A percentile compares a stretch with the other conserved stretches of the same genome.
These are phyloP conservation scores for Drechslerella dactyloides DNA, from an alignment of 2,329 filamentous ascomycete species.

Conservation along the genomic window DNA sequence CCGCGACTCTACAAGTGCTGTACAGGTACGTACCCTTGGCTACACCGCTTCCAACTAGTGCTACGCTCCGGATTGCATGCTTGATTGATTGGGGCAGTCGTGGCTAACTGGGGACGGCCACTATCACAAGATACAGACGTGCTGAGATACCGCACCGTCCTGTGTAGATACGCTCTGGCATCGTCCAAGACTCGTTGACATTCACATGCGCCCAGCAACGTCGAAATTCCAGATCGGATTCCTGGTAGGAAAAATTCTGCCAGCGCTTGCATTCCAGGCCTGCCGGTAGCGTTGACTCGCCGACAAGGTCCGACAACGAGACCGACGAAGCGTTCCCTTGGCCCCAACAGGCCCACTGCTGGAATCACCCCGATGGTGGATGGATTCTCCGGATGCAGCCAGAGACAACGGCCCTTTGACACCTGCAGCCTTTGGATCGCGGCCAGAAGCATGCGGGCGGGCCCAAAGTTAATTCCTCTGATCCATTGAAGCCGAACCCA, in stretches of 20 bases:
- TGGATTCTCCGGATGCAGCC: constrained; percentile 1
- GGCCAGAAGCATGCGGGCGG: not conserved
- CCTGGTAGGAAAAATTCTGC: not conserved
- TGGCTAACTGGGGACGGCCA: too few species aligned
- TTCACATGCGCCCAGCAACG: not conserved
- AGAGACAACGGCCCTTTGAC: not conserved
- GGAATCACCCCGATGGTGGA: not conserved
- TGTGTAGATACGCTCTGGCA: too few species aligned
- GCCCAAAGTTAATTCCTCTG: not conserved
- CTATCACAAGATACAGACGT: too few species aligned
- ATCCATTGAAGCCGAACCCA: not conserved
- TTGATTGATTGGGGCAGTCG: too few species aligned
- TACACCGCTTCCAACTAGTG: not conserved
- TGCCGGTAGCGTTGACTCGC: not conserved
- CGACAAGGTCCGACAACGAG: not conserved
- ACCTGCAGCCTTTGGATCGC: not conserved
- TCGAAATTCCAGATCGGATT: not conserved
- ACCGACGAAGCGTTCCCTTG: constrained; percentile 1
- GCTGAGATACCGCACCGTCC: too few species aligned
- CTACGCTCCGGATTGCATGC: not conserved
- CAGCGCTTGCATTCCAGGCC: constrained; percentile 2
- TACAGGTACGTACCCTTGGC: too few species aligned
- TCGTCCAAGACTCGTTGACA: too few species aligned
- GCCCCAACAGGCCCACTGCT: not conserved
- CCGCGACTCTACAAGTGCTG: too few species aligned